Evolutionary conservation across 2,329 filamentous ascomycete species (phyloP).

Genomic region (Zasmidium angulare): DNA sequence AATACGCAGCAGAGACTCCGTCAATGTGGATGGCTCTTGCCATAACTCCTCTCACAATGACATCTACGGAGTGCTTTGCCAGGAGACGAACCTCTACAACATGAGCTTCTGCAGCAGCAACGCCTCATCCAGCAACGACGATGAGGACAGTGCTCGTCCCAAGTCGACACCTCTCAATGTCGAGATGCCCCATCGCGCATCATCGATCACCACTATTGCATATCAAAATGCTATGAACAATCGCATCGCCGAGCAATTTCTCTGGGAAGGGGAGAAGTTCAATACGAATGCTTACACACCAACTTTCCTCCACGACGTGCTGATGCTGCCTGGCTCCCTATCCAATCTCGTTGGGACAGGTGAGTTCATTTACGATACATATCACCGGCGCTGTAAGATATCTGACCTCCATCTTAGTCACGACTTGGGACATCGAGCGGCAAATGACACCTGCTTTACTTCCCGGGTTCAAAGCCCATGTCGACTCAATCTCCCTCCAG

Average conservation of each 20-base stretch:
- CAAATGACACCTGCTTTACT: slow-evolving; percentile 32
- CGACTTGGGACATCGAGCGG: slow-evolving; percentile 21
- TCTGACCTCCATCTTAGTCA: slow-evolving; percentile 2
- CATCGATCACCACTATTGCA: neutral
- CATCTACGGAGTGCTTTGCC: neutral
- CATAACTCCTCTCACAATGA: neutral
- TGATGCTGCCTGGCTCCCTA: slow-evolving; percentile 50
- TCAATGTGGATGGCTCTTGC: neutral
- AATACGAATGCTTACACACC: slow-evolving; percentile 55
- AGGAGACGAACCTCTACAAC: neutral
- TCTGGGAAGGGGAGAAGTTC: slow-evolving; percentile 53
- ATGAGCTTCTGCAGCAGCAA: neutral
- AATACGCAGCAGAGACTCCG: neutral
- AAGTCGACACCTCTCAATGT: neutral
- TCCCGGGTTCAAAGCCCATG: slow-evolving; percentile 21
- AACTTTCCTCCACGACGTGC: slow-evolving; percentile 52
- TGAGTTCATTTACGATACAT: neutral
- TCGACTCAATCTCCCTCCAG: slow-evolving; percentile 18
- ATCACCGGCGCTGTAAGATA: neutral
- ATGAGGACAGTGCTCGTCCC: neutral
- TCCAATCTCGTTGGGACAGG: slow-evolving; percentile 30
- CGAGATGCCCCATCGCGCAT: neutral
- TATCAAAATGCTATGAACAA: slow-evolving; percentile 30
- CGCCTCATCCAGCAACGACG: neutral
- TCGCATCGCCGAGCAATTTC: slow-evolving; percentile 20